These are phyloP conservation scores for Ceratobasidium sp. DNA, from an alignment of 1,284 basidiomycete species.

Conservation along the genomic window DNA sequence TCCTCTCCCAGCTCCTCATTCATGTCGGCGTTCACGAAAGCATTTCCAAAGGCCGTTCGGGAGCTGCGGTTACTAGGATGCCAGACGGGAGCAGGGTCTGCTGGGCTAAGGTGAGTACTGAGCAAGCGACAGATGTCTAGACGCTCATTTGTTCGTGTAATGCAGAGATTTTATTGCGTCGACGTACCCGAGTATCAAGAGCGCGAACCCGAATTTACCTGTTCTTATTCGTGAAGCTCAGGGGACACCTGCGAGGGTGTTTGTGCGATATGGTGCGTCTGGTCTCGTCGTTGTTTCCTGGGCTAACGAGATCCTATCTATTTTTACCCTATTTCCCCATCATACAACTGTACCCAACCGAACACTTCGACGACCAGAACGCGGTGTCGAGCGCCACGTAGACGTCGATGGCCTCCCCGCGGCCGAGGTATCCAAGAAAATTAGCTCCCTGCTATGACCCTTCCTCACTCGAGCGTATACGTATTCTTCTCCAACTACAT, in stretches of 20 bases:
- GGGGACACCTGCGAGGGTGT: constrained; percentile 87
- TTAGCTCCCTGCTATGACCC: constrained; percentile 66
- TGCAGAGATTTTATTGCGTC: constrained; percentile 83
- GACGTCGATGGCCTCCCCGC: constrained; percentile 81
- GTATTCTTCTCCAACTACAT: constrained; percentile 52
- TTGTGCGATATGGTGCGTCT: constrained; percentile 91
- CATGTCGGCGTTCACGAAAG: constrained; percentile 77
- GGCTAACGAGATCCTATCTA: too few relatives aligned
- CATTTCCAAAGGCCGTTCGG: constrained; percentile 82
- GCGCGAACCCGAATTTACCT: constrained; percentile 89
- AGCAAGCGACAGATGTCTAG: constrained; percentile 9
- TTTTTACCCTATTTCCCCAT: neutral
- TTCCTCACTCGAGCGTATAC: constrained; percentile 49
- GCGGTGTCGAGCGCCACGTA: constrained; percentile 81
- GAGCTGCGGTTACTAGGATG: constrained; percentile 90
- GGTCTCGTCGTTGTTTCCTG: neutral
- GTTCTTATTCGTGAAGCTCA: constrained; percentile 90
- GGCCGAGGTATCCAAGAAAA: constrained; percentile 74
- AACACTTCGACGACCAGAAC: constrained; percentile 61
- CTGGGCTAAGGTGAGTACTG: constrained; percentile 77
- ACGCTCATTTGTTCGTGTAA: neutral
- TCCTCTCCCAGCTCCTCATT: too few relatives aligned
- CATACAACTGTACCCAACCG: neutral
- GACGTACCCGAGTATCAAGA: constrained; percentile 84
- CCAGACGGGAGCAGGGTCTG: constrained; percentile 80